phyloP scores from a whole-genome alignment of 108 stramenopile species.

The Discostella pseudostelligera region DNA sequence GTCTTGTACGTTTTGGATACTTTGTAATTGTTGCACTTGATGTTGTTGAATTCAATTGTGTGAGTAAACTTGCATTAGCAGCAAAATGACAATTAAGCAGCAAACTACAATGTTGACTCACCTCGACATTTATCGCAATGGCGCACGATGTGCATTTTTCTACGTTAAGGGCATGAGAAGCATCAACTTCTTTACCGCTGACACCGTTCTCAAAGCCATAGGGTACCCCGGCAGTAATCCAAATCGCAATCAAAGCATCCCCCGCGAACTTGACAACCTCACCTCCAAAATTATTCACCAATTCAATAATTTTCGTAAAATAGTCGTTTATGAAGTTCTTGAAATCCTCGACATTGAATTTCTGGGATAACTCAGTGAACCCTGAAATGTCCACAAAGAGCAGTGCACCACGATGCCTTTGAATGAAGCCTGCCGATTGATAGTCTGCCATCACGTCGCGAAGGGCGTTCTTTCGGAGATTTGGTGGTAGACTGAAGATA shows the following conservation, averaged over 20 bases:
- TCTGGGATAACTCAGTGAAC: slow-evolving; percentile 42
- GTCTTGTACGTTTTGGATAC: slow-evolving; percentile 20
- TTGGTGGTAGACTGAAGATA: background rate
- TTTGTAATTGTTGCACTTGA: slow-evolving; percentile 27
- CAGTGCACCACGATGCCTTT: slow-evolving; percentile 30
- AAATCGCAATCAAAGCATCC: slow-evolving; percentile 50
- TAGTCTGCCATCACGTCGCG: slow-evolving; percentile 12
- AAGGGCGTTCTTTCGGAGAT: slow-evolving; percentile 6
- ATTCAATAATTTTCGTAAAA: slow-evolving; percentile 43
- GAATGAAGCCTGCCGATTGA: slow-evolving; percentile 24
- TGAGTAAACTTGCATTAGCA: no score
- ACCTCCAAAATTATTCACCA: slow-evolving; percentile 32
- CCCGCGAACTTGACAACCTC: slow-evolving; percentile 60
- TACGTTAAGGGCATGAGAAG: slow-evolving; percentile 10
- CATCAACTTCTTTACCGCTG: background rate
- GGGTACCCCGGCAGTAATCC: slow-evolving; percentile 18
- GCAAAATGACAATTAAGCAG: no score
- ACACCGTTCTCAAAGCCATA: background rate
- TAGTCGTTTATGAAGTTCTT: slow-evolving; percentile 44
- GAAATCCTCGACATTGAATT: slow-evolving; percentile 15
- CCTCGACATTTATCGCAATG: slow-evolving; percentile 24
- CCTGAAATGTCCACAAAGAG: slow-evolving; percentile 59
- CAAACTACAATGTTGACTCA: no score
- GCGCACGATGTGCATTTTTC: slow-evolving; percentile 29
- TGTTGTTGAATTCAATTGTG: no score